Percentiles rank a stretch among this genome's conserved stretches.
Conservation (phyloP, 2,329 filamentous ascomycete genomes). For the Pochonia chlamydosporia region DNA sequence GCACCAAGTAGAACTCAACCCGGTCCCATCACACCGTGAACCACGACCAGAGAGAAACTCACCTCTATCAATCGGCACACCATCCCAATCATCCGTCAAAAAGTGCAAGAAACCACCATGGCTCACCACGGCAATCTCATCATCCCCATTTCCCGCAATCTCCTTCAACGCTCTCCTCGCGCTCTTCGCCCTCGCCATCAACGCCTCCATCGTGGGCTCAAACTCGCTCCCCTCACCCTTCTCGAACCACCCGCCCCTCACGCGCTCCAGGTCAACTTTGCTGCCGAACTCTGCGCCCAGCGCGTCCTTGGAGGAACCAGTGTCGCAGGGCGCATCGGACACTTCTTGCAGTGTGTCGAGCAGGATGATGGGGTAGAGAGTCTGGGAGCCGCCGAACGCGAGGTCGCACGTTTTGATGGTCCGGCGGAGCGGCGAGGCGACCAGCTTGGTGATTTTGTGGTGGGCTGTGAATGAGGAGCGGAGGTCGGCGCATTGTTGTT, state of each 20-base stretch:
- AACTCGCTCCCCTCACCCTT: slow-evolving; percentile 47
- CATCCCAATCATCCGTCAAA: slow-evolving; percentile 75
- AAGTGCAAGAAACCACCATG: slow-evolving; percentile 84
- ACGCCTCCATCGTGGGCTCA: slow-evolving; percentile 42
- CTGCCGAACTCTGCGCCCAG: slow-evolving; percentile 57
- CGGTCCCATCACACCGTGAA: neutral
- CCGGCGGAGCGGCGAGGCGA: slow-evolving; percentile 74
- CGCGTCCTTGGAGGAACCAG: slow-evolving; percentile 52
- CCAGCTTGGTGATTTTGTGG: slow-evolving; percentile 59
- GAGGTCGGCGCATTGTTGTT: slow-evolving; percentile 65
- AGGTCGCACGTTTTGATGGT: slow-evolving; percentile 73
- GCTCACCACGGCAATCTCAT: slow-evolving; percentile 68
- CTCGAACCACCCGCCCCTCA: slow-evolving; percentile 64
- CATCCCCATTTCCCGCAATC: slow-evolving; percentile 37
- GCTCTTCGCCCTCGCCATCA: slow-evolving; percentile 55
- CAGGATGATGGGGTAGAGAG: slow-evolving; percentile 48
- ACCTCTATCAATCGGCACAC: slow-evolving; percentile 39
- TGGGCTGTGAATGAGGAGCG: slow-evolving; percentile 58
- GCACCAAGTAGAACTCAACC: slow-evolving; percentile 10
- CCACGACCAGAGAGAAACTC: slow-evolving; percentile 15
- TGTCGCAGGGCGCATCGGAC: slow-evolving; percentile 68
- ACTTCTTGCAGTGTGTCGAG: slow-evolving; percentile 77
- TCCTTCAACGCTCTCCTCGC: slow-evolving; percentile 54
- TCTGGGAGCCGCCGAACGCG: slow-evolving; percentile 52
- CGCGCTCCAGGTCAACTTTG: slow-evolving; percentile 56